Evolutionary conservation across 1,139 yeast genomes (phyloP).

Genomic region (Suhomyces wounanorum): DNA sequence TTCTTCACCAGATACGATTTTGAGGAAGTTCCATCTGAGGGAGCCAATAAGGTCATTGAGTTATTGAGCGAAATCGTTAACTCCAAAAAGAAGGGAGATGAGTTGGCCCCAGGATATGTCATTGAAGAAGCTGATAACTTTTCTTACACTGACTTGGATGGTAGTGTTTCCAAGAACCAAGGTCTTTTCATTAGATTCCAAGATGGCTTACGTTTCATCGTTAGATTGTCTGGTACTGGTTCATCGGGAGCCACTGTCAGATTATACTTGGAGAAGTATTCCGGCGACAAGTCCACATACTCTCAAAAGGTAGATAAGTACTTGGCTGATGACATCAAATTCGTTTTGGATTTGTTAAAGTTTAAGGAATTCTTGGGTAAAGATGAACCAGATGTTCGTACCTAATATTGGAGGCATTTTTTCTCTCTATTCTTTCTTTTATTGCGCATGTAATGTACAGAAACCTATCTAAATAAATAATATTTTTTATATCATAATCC

Average conservation of each 20-base stretch:
- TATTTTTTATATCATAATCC: constrained; percentile 3
- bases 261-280: constrained; percentile 85
- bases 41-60: constrained; percentile 70
- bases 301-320: constrained; percentile 64
- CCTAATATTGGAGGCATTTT: constrained; percentile 37
- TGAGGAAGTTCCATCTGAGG: constrained; percentile 77
- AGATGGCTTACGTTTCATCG: constrained; percentile 84
- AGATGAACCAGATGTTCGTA: constrained; percentile 85
- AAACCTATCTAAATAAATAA: constrained; percentile 9
- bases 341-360: constrained; percentile 67
- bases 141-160: constrained; percentile 91
- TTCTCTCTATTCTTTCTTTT: background rate
- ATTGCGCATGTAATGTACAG: constrained; percentile 14
- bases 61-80: constrained; percentile 48
- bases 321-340: constrained; percentile 61
- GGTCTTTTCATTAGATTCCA: constrained; percentile 84
- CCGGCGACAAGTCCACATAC: constrained; percentile 56
- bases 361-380: constrained; percentile 77
- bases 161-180: constrained; percentile 87
- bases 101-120: constrained; percentile 47
- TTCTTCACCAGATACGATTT: constrained; percentile 95
- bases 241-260: constrained; percentile 98
- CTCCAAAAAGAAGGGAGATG: constrained; percentile 42
- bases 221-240: constrained; percentile 96
- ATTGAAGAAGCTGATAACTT: constrained; percentile 84